Base-by-base conservation (phyloP, 768 basidiomycete genomes). In the Russula abietina region DNA sequence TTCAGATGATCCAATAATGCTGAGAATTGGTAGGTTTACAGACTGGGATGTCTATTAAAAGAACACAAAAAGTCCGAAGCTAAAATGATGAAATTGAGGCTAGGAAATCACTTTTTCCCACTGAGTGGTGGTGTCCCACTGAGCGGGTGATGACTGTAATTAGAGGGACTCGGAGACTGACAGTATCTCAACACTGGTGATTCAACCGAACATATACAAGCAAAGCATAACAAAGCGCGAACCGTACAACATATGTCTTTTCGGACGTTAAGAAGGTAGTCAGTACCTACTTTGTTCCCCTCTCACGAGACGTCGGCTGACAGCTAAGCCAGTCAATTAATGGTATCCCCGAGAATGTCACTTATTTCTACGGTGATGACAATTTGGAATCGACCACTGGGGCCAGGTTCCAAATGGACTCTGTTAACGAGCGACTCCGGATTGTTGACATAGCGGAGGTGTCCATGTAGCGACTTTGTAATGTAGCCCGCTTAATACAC, bases 361-460 rank as follows among this genome's bases (percentile, higher is more conserved):
- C 41, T n/a, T 17, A 56, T 43, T 6, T 61, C 60, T 6, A 56
- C 2, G 16, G 17, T 43, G 28, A 61, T 61, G 28, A 56, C 28
- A 5, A 56, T 46, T 32, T 38, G 45, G 14, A 56, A 24, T 39
- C 30, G 54, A 32, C 60, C 60, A 17, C 36, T 24, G 8, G 38
- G 33, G 4, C 46, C n/a, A 1, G 24, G 46, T n/a, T 55, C 54
- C 28, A 50, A 19, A 36, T 28, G 30, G n/a, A 56, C n/a, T 10
- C 5, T 14, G n/a, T 28, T 32, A 6, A 61, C 55, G 5, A 32
- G 28, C 2, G 60, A 36, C 3, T 32, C 36, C 0, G 48, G 54
- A 30, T 50, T 43, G 54, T 61, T 55, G 28, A 61, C 12, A 38
- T 61, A 56, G 12, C 38, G 46, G n/a, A n/a, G n/a, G n/a, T n/a